A percentile compares a stretch with the other conserved stretches of the same genome.
Conservation (phyloP, 345 rosid genomes). For the Physaria fendleri region DNA sequence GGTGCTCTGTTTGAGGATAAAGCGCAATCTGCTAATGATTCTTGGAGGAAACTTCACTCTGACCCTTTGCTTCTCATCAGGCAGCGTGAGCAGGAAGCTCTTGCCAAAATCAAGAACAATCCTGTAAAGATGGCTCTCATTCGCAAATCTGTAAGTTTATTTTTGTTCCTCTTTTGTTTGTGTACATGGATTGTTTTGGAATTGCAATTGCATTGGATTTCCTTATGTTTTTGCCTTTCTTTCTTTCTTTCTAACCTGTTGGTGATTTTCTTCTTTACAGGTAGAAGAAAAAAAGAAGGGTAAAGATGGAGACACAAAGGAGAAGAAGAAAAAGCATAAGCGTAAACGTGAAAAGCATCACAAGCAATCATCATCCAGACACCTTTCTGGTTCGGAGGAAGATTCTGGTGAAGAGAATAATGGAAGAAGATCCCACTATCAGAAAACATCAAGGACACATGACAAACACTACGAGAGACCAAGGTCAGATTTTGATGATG, state of each 20-base stretch:
- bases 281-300: conserved; percentile 45
- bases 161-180: not conserved
- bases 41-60: conserved; percentile 92
- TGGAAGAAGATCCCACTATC: conserved; percentile 23
- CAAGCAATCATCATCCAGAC: conserved; percentile 39
- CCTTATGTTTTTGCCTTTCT: too few relatives aligned
- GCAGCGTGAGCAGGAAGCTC: conserved; percentile 92
- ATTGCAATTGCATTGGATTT: not conserved
- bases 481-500: conserved; percentile 8
- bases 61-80: conserved; percentile 91
- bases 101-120: conserved; percentile 87
- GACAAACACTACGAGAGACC: conserved; percentile 24
- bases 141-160: conserved; percentile 66
- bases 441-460: conserved; percentile 20
- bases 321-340: conserved; percentile 32
- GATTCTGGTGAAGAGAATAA: conserved; percentile 28
- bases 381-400: conserved; percentile 28
- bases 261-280: conserved; percentile 26
- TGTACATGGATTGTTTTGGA: not conserved
- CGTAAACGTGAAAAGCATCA: conserved; percentile 39
- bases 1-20: conserved; percentile 94
- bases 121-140: conserved; percentile 86
- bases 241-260: conserved; percentile 12
- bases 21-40: conserved; percentile 66
- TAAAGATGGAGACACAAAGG: conserved; percentile 34